Evolutionary conservation across 805 yeast species (phyloP), one percentile per base, ranked within the genome.

Genomic region (Candida tallmaniae): DNA sequence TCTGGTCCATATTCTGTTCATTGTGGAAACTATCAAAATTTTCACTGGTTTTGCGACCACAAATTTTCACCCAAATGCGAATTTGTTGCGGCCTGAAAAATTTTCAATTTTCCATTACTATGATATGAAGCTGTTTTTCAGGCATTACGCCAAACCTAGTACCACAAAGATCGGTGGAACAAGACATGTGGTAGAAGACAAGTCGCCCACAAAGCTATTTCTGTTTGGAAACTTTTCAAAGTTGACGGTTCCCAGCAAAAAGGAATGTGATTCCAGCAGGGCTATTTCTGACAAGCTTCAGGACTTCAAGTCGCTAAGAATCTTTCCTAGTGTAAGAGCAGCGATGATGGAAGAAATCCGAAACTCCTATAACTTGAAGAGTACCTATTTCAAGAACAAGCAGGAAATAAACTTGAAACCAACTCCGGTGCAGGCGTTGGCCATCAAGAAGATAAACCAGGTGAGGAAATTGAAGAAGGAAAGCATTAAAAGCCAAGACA

Each of bases 371-470:
- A 53, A 52, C 37, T 45, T 62, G 37, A 55, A 51, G 32, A 60
- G 47, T 41, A 62, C 69, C 2, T 56, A 58, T 29, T 38, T 60
- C 21, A 50, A 49, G 31, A 36, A 45, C 32, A 60, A 56, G 36
- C 62, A 50, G 4, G 62, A 55, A 23, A 39, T 65, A 25, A 48
- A 38, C 2, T 54, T 75, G 17, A 60, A 67, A 36, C 80, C 97
- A 8, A 78, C 96, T 0, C 86, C 93, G 2, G 83, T 90, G 27
- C 98, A 90, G 59, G 68, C 76, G 4, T 81, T 89, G 5, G 81
- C 93, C 4, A 74, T 85, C 27, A 70, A 75, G 45, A 69, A 63
- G 37, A 59, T 77, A 19, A 71, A 77, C 34, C 69, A 67, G 40
- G 56, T 73, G 4, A 60, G 70, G 27, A 44, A 41, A 17, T 52